A percentile compares a stretch with the other conserved stretches of the same genome.
These are phyloP conservation scores for Fusarium drepaniforme DNA, from an alignment of 2,329 filamentous ascomycete species.

Conservation along the genomic window DNA sequence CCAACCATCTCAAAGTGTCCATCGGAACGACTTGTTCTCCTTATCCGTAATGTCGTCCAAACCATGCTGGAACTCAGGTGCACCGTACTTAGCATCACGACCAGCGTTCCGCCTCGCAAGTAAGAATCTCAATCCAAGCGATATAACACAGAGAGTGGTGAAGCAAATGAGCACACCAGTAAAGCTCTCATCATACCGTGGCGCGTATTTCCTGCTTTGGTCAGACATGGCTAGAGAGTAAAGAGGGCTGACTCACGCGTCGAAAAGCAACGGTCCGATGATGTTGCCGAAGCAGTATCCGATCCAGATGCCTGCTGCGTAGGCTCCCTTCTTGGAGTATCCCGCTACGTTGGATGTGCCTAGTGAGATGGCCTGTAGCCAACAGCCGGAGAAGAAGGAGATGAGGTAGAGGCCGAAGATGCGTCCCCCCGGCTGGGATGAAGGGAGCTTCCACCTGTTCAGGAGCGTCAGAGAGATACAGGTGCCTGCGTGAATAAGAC, in stretches of 20 bases:
- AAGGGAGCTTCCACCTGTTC: background rate
- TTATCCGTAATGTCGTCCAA: background rate
- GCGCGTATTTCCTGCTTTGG: background rate
- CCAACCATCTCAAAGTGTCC: background rate
- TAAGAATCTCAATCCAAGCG: background rate
- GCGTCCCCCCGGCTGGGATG: background rate
- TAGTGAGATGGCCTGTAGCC: background rate
- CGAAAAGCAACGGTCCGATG: background rate
- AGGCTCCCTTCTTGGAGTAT: background rate
- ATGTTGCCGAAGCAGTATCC: background rate
- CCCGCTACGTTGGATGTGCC: background rate
- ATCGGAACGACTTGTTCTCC: background rate
- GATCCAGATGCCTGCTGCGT: background rate
- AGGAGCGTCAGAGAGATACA: background rate
- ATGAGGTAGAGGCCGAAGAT: background rate
- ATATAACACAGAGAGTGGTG: background rate
- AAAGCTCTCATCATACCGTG: background rate
- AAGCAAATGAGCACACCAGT: background rate
- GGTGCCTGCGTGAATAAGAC: rapidly evolving
- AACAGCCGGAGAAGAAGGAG: background rate
- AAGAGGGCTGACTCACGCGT: background rate
- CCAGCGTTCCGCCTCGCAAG: background rate
- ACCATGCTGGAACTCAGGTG: background rate
- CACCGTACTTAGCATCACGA: background rate
- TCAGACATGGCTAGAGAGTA: background rate